Base-by-base conservation (phyloP, 2,329 filamentous ascomycete species). In the Colletotrichum scovillei region DNA sequence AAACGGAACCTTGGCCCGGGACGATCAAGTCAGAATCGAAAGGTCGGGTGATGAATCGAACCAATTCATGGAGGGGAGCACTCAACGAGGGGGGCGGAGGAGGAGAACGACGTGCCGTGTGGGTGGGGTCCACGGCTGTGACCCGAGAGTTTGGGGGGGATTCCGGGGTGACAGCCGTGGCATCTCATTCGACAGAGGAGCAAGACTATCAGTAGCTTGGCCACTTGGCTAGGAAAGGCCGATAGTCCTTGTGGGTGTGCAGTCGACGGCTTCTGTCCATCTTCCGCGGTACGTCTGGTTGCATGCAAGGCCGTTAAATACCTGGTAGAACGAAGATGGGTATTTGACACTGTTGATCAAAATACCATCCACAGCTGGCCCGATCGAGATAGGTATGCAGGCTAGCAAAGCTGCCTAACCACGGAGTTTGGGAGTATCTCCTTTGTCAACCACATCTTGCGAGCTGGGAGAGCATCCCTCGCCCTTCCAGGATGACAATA, bases 21-120 rank as follows among this genome's bases (percentile, higher is more conserved):
- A 30, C 35, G 56, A 66, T 73, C 56, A 46, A 46, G 67, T 24
- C 24, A 38, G 12, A 70, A 70, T 72, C 38, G 65, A 53, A 22
- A 30, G 32, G 55, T 73, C 46, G 60, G 22, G 67, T 73, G 70
- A 70, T 73, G 67, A 65, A 70, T 65, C 60, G 56, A 52, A 52
- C 60, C 55, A 70, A 65, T 60, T 65, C 35, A 60, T 32, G 46
- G 32, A 28, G 38, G 24, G 30, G 38, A 16, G 30, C 30, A 32
- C 30, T 32, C 30, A 3, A 38, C 12, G 35, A 38, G 35, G 35
- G 14, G 35, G 35, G 35, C 16, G 35, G 35, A 38, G 35, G 35
- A 24, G 24, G 42, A 56, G 55, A 64, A 46, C 58, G 55, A 70
- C 16, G 26, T 60, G 28, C 22, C n/a, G 53, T 67, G 58, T 52